Evolutionary conservation across 345 rosid species (phyloP).

Genomic region (Bruguiera sexangula): DNA sequence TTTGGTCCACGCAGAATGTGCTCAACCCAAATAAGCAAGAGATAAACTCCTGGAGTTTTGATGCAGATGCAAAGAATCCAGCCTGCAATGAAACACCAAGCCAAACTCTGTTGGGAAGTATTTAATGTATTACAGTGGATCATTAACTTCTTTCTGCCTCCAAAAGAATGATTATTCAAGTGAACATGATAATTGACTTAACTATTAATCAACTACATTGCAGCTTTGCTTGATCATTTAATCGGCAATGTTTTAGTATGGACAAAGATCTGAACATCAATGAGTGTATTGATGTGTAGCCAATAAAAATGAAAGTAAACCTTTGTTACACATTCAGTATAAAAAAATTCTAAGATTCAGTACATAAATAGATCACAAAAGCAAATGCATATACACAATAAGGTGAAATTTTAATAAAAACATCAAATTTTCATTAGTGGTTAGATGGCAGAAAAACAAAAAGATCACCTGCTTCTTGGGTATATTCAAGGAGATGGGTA

Average conservation of each 20-base stretch:
- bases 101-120: too few species aligned
- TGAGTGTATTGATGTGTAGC: too few species aligned
- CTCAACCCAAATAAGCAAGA: neutral
- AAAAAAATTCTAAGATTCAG: too few species aligned
- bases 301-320: too few species aligned
- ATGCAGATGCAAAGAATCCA: neutral
- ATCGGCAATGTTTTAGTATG: neutral
- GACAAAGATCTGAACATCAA: too few species aligned
- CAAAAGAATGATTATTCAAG: neutral
- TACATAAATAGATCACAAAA: too few species aligned
- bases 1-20: neutral
- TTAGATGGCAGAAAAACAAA: too few species aligned
- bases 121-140: neutral
- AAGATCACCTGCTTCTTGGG: constrained; percentile 21
- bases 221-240: neutral
- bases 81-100: neutral
- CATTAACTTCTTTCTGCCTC: neutral
- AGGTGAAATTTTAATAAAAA: too few species aligned
- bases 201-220: neutral
- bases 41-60: neutral
- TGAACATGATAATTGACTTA: neutral
- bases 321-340: too few species aligned
- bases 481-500: neutral
- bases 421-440: too few species aligned
- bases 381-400: too few species aligned